These are phyloP conservation scores for Colletotrichum destructivum DNA, from an alignment of 2,329 filamentous ascomycete species.

Conservation along the genomic window DNA sequence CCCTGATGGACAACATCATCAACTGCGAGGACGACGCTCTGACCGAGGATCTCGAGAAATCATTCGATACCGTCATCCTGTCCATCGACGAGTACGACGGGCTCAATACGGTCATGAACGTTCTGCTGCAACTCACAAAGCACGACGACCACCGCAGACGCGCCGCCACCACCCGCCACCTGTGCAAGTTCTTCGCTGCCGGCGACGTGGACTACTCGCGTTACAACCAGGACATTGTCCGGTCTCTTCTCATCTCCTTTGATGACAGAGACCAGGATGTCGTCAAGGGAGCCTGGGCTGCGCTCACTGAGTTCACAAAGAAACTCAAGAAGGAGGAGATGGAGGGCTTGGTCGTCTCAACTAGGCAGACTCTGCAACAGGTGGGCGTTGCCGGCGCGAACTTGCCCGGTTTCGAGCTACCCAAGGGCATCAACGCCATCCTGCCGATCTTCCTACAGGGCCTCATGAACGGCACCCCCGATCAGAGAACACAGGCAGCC, in stretches of 20 bases:
- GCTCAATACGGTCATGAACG: constrained; percentile 95
- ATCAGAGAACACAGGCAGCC: constrained; percentile 92
- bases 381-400: constrained; percentile 90
- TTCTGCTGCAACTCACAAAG: constrained; percentile 89
- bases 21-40: constrained; percentile 82
- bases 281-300: constrained; percentile 90
- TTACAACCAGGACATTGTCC: constrained; percentile 96
- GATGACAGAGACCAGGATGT: constrained; percentile 88
- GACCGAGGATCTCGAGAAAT: constrained; percentile 79
- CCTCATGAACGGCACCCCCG: constrained; percentile 94
- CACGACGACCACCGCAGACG: constrained; percentile 92
- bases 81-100: constrained; percentile 98
- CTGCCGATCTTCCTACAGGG: constrained; percentile 98
- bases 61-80: constrained; percentile 90
- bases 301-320: constrained; percentile 89
- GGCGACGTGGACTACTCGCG: constrained; percentile 91
- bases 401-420: constrained; percentile 89
- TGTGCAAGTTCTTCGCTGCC: constrained; percentile 88
- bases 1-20: constrained; percentile 94
- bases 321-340: constrained; percentile 96
- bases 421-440: constrained; percentile 97
- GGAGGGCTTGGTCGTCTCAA: constrained; percentile 91
- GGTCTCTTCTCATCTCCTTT: constrained; percentile 90
- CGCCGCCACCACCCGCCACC: constrained; percentile 81
- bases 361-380: constrained; percentile 86